These are phyloP conservation scores for Pistacia vera DNA, from an alignment of 345 rosid species.

Conservation along the genomic window DNA sequence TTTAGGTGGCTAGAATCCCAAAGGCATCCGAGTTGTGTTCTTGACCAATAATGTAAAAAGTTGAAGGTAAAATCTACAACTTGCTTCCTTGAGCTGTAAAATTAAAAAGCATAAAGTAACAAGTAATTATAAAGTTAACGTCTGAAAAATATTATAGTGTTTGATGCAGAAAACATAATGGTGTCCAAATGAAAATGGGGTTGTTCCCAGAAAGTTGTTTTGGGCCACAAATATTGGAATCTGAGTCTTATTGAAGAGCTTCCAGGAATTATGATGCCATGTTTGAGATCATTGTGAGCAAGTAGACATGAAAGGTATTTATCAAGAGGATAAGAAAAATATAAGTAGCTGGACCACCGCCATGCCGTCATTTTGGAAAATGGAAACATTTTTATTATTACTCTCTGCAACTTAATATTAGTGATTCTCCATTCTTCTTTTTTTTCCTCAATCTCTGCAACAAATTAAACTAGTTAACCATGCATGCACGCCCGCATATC, in stretches of 20 bases:
- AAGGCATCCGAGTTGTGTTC: constrained; percentile 22
- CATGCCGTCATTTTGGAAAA: constrained; percentile 28
- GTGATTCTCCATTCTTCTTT: background rate
- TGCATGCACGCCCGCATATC: constrained; percentile 6
- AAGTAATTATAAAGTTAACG: background rate
- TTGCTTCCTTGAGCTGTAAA: background rate
- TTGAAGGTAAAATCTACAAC: background rate
- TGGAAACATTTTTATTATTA: constrained; percentile 19
- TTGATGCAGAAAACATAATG: background rate
- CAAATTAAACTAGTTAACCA: background rate
- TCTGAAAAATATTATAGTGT: background rate
- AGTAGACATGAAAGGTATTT: background rate
- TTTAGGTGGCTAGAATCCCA: constrained; percentile 19
- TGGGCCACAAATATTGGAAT: constrained; percentile 6
- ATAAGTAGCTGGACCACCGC: constrained; percentile 24
- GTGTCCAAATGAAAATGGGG: constrained; percentile 7
- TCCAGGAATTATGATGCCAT: background rate
- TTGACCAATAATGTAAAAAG: constrained; percentile 23
- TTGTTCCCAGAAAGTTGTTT: constrained; percentile 3
- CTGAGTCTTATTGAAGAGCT: background rate
- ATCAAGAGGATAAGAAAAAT: background rate
- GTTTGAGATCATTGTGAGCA: constrained; percentile 11
- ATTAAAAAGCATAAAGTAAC: background rate
- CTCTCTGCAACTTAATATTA: constrained; percentile 12
- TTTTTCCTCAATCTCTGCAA: background rate